These are phyloP conservation scores for Backusella liffmaniae DNA, from an alignment of 192 early-diverging fungal species.

Conservation along the genomic window DNA sequence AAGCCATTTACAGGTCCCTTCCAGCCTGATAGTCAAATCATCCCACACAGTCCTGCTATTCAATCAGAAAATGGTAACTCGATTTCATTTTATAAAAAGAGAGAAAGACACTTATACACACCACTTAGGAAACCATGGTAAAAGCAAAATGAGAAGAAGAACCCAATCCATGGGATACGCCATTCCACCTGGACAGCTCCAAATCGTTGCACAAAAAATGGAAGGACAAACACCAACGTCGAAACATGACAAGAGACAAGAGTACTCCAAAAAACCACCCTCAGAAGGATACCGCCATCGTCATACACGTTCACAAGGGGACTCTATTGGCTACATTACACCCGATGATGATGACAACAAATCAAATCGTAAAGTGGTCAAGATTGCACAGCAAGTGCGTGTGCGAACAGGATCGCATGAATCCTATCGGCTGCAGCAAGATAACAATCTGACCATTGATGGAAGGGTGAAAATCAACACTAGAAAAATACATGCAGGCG, in stretches of 20 bases:
- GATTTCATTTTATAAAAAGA: not conserved
- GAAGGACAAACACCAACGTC: not conserved
- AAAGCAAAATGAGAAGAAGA: not conserved
- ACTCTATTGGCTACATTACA: constrained; percentile 15
- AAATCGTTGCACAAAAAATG: not conserved
- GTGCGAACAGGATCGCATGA: constrained; percentile 26
- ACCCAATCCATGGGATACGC: constrained; percentile 1
- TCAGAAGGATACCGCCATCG: constrained; percentile 16
- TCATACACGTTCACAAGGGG: constrained; percentile 22
- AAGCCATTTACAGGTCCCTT: constrained; percentile 75
- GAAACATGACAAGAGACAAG: not conserved
- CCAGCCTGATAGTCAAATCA: constrained; percentile 38
- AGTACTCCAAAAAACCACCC: not conserved
- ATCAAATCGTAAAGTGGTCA: constrained; percentile 17
- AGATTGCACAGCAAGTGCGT: constrained; percentile 22
- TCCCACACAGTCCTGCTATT: not conserved
- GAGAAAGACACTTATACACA: not conserved
- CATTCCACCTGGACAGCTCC: not conserved
- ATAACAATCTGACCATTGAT: not conserved
- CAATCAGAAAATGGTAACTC: not conserved
- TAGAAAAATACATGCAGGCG: constrained; percentile 18
- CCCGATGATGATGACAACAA: not conserved
- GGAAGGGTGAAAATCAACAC: not conserved
- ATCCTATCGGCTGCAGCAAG: constrained; percentile 8
- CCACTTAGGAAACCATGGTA: not conserved